A percentile compares a stretch with the other conserved stretches of the same genome.
Conservation (phyloP, 306 rosid species). For the Fagus sylvatica region DNA sequence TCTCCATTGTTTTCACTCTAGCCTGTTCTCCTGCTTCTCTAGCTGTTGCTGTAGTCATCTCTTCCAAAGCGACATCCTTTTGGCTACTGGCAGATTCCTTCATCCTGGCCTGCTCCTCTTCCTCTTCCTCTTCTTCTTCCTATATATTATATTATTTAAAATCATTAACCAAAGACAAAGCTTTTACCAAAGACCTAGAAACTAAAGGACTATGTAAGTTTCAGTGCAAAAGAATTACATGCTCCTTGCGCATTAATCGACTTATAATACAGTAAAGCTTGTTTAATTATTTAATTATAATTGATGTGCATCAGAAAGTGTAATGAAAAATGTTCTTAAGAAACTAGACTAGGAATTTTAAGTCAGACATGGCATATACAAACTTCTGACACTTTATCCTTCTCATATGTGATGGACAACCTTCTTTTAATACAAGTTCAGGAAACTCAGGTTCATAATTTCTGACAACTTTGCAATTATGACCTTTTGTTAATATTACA, state of each 20-base stretch:
- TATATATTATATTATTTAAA: slow-evolving; percentile 26
- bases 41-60: slow-evolving; percentile 70
- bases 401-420: not conserved
- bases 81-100: slow-evolving; percentile 48
- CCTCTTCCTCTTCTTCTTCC: slow-evolving; percentile 86
- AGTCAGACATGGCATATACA: not conserved
- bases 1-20: slow-evolving; percentile 64
- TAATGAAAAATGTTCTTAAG: no score
- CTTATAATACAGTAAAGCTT: not conserved
- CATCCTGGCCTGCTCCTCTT: slow-evolving; percentile 64
- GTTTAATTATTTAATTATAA: not conserved
- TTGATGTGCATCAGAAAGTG: not conserved
- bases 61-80: slow-evolving; percentile 74
- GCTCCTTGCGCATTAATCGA: not conserved
- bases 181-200: slow-evolving; percentile 9
- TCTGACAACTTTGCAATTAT: not conserved
- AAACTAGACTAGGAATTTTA: not conserved
- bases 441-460: not conserved
- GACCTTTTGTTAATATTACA: not conserved
- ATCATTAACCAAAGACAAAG: not conserved
- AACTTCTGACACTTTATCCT: not conserved
- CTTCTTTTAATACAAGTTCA: not conserved
- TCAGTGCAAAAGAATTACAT: not conserved
- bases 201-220: not conserved
- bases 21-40: slow-evolving; percentile 74